Evolutionary conservation across 2,329 filamentous ascomycete species (phyloP).

Genomic region (Botrytis byssoidea): DNA sequence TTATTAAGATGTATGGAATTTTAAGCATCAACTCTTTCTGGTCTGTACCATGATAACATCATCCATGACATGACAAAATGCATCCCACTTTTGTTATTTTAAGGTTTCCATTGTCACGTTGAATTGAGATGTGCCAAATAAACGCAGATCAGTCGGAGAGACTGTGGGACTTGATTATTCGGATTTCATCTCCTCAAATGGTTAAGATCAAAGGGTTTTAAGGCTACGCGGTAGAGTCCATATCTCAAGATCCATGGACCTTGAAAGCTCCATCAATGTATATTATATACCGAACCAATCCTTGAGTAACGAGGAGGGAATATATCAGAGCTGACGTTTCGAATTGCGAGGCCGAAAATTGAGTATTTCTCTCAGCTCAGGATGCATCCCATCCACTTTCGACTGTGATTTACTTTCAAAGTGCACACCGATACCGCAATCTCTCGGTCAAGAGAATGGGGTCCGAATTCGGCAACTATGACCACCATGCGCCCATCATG

Average conservation of each 20-base stretch:
- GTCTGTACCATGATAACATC: not conserved
- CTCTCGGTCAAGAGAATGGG: conserved; percentile 3
- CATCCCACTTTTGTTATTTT: conserved; percentile 13
- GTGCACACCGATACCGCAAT: conserved; percentile 1
- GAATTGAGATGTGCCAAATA: conserved; percentile 5
- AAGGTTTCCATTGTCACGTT: not conserved
- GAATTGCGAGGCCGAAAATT: conserved; percentile 5
- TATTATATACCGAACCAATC: not conserved
- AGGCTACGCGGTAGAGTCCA: conserved; percentile 6
- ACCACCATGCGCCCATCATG: conserved; percentile 19
- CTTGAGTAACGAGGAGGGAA: not conserved
- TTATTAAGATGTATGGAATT: not conserved
- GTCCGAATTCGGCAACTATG: conserved; percentile 11
- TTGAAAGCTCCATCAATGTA: conserved; percentile 6
- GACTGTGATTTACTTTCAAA: not conserved
- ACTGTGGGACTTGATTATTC: not conserved
- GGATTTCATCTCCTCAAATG: not conserved
- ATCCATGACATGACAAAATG: not conserved
- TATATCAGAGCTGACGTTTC: conserved; percentile 5
- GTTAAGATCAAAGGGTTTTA: not conserved
- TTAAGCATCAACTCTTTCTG: conserved; percentile 5
- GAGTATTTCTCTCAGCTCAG: not conserved
- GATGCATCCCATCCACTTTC: not conserved
- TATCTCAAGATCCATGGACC: not conserved
- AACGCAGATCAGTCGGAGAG: conserved; percentile 6